Base-by-base conservation (phyloP, 2,329 filamentous ascomycete species). In the Aspergillaceae sp. region DNA sequence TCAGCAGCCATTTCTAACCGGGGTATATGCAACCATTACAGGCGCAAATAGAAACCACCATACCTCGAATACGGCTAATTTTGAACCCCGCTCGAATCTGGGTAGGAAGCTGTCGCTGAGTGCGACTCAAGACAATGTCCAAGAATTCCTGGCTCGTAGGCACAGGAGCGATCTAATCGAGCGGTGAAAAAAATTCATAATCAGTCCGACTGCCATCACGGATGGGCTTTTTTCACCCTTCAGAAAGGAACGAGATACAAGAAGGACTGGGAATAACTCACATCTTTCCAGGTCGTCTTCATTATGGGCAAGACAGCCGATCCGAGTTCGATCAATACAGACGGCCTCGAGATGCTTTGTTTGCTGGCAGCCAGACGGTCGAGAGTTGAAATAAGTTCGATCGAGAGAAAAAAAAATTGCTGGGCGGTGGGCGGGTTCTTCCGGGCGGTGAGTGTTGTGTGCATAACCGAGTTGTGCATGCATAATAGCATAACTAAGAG, bases 1-100 rank as follows among this genome's bases (percentile, higher is more conserved):
- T 67, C 53, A 66, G 64, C 54, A 45, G 54, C 51, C 43, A 53
- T 49, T 49, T 52, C 46, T 48, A 33, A 35, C 19, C 33, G 27
- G 19, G 28, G 44, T 11, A 44, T 40, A 33, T 45, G 42, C 40
- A 30, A 34, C 29, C 27, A 40, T 38, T 29, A 40, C 36, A 36
- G 4, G 43, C 32, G 40, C 28, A 10, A 29, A 46, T 32, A 26
- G 27, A 27, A 4, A 43, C 40, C 29, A 56, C 30, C 30, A 53
- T 64, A 75, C 73, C 69, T 71, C 91, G 78, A 62, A 97, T 96
- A 78, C 91, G 83, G 66, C 82, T 87, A 66, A 97, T 96, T 71
- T 95, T 86, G 77, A 98, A 98, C 49, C 92, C 92, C 36, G 90
- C 82, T 61, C 92, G 82, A 65, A 98, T 97, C 75, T 96, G 89